Percentiles rank a stretch among this genome's conserved stretches.
These are phyloP conservation scores for Microsporum canis DNA, from an alignment of 2,329 filamentous ascomycete genomes.

Conservation along the genomic window DNA sequence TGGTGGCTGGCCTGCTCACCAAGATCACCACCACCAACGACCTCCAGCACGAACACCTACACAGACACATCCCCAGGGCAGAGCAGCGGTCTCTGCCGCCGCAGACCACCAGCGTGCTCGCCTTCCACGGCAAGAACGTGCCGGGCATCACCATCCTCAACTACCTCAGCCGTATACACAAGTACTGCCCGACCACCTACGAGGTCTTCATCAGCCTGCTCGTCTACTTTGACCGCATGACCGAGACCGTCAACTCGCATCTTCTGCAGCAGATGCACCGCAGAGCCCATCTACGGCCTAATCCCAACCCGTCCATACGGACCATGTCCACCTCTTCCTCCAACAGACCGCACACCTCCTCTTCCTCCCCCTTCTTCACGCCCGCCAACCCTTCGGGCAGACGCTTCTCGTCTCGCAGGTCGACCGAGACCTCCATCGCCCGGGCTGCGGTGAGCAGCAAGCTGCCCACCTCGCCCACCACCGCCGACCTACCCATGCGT, in stretches of 20 bases:
- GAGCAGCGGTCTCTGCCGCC: slow-evolving; percentile 49
- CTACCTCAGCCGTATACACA: slow-evolving; percentile 91
- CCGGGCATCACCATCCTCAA: slow-evolving; percentile 94
- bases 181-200: slow-evolving; percentile 97
- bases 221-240: slow-evolving; percentile 99
- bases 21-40: slow-evolving; percentile 98
- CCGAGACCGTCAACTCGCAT: slow-evolving; percentile 78
- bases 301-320: slow-evolving; percentile 13
- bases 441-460: neutral
- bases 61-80: slow-evolving; percentile 56
- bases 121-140: slow-evolving; percentile 96
- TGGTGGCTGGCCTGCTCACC: slow-evolving; percentile 90
- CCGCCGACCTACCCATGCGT: neutral
- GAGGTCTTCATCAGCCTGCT: slow-evolving; percentile 92
- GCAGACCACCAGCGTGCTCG: slow-evolving; percentile 65
- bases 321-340: slow-evolving; percentile 13
- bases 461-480: neutral
- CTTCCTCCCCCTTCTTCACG: slow-evolving; percentile 15
- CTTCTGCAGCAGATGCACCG: slow-evolving; percentile 53
- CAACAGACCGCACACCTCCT: slow-evolving; percentile 13
- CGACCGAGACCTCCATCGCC: neutral
- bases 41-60: slow-evolving; percentile 78
- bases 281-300: slow-evolving; percentile 16
- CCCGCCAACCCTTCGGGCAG: slow-evolving; percentile 14
- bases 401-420: slow-evolving; percentile 12